Evolutionary conservation across 192 early-diverging fungal genomes (phyloP).

Genomic region (Backusella psychrophila): DNA sequence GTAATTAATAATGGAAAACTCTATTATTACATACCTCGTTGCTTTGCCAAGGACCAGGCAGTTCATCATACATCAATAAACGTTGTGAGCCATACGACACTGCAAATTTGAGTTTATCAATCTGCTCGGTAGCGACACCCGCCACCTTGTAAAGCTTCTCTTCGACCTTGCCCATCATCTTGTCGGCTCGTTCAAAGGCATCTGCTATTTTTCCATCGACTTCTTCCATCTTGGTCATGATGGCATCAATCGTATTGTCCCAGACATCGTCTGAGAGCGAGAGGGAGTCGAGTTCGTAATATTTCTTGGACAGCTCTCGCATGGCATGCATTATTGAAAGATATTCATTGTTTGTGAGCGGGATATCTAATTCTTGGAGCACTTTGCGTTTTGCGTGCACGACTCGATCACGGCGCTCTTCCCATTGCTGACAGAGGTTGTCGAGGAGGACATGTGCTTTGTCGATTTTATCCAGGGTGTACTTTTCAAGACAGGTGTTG

Average conservation of each 20-base stretch:
- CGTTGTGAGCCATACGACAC: constrained; percentile 49
- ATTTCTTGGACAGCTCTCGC: constrained; percentile 44
- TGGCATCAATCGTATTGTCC: constrained; percentile 29
- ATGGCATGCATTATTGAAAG: constrained; percentile 39
- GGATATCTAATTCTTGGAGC: constrained; percentile 8
- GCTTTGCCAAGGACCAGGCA: constrained; percentile 58
- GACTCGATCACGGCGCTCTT: background rate
- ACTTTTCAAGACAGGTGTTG: constrained; percentile 19
- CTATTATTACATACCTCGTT: constrained; percentile 37
- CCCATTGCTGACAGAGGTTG: constrained; percentile 24
- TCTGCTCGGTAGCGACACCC: constrained; percentile 32
- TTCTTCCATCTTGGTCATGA: constrained; percentile 34
- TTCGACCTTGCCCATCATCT: constrained; percentile 22
- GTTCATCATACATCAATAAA: constrained; percentile 55
- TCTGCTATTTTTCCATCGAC: constrained; percentile 29
- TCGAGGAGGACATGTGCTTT: constrained; percentile 18
- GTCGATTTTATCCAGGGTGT: constrained; percentile 20
- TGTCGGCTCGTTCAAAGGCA: constrained; percentile 19
- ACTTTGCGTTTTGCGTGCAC: background rate
- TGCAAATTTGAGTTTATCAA: constrained; percentile 43
- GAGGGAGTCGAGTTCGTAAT: constrained; percentile 38
- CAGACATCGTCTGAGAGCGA: constrained; percentile 12
- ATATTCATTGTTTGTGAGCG: constrained; percentile 11
- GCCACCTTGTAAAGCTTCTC: constrained; percentile 28
- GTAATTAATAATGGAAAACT: background rate